phyloP scores from a whole-genome alignment of 2,329 filamentous ascomycete species.

The Fusarium nelsonii region DNA sequence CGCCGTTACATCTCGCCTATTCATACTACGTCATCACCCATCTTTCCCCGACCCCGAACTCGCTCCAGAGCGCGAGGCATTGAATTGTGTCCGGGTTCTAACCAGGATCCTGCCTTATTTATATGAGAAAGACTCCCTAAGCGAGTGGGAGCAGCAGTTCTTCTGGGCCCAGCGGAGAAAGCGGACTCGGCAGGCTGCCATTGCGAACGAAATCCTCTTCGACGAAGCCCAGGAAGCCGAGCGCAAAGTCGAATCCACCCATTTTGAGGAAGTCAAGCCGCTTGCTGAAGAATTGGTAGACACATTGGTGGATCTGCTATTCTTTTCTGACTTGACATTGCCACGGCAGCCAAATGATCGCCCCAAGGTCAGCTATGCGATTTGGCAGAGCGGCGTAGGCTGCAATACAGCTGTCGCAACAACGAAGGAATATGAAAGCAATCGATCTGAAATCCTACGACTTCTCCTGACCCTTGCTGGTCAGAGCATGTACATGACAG shows the following conservation, averaged over 20 bases:
- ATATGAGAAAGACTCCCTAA: conserved; percentile 87
- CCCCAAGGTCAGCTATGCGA: conserved; percentile 88
- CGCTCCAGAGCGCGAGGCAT: conserved; percentile 85
- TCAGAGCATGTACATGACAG: conserved; percentile 92
- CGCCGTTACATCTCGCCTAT: conserved; percentile 84
- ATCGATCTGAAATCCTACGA: conserved; percentile 89
- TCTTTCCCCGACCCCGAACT: conserved; percentile 90
- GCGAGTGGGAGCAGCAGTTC: conserved; percentile 90
- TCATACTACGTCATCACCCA: conserved; percentile 85
- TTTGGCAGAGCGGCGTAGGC: conserved; percentile 98
- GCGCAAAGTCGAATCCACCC: conserved; percentile 62
- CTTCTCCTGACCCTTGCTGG: conserved; percentile 87
- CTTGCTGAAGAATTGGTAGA: conserved; percentile 94
- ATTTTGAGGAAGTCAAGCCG: conserved; percentile 86
- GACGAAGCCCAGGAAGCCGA: conserved; percentile 75
- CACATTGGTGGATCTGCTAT: conserved; percentile 87
- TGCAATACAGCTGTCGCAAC: conserved; percentile 91
- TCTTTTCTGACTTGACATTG: conserved; percentile 91
- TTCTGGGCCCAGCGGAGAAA: conserved; percentile 86
- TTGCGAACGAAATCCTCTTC: conserved; percentile 83
- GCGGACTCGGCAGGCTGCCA: conserved; percentile 73
- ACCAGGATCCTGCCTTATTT: conserved; percentile 91
- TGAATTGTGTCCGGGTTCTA: conserved; percentile 94
- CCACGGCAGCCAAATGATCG: conserved; percentile 78
- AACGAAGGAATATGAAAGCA: conserved; percentile 92